phyloP scores from a whole-genome alignment of 2,329 filamentous ascomycete genomes.

The Beauveria rudraprayagi region DNA sequence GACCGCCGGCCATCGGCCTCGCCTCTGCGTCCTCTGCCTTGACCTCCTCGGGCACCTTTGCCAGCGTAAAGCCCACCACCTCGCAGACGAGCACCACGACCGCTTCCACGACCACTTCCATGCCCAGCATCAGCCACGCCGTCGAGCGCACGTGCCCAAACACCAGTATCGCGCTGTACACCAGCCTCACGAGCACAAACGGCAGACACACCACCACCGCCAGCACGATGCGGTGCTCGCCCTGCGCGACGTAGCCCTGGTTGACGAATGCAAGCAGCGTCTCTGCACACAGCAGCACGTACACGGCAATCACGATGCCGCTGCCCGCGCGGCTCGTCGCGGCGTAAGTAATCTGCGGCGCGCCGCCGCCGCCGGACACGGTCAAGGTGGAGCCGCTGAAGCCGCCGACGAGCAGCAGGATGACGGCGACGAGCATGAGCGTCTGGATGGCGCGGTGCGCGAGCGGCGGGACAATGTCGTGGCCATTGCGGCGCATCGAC shows the following conservation, averaged over 20 bases:
- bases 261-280: slow-evolving; percentile 31
- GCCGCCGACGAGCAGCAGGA: slow-evolving; percentile 24
- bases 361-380: slow-evolving; percentile 15
- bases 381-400: slow-evolving; percentile 20
- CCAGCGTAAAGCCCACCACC: slow-evolving; percentile 22
- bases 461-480: slow-evolving; percentile 20
- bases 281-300: slow-evolving; percentile 33
- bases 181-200: slow-evolving; percentile 25
- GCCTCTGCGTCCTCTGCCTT: neutral
- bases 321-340: slow-evolving; percentile 21
- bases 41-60: slow-evolving; percentile 14
- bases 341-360: slow-evolving; percentile 21
- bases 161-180: slow-evolving; percentile 23
- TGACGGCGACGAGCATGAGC: slow-evolving; percentile 33
- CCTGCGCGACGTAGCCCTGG: slow-evolving; percentile 31
- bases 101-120: slow-evolving; percentile 27
- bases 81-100: slow-evolving; percentile 24
- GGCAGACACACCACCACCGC: slow-evolving; percentile 27
- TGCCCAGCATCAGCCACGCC: slow-evolving; percentile 25
- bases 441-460: slow-evolving; percentile 30
- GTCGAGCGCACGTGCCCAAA: slow-evolving; percentile 20
- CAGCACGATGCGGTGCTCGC: slow-evolving; percentile 49
- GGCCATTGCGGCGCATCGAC: slow-evolving; percentile 35
- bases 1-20: neutral
- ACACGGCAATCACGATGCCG: slow-evolving; percentile 26